These are phyloP conservation scores for Fusarium sulawesiense DNA, from an alignment of 2,329 filamentous ascomycete genomes.

Conservation along the genomic window DNA sequence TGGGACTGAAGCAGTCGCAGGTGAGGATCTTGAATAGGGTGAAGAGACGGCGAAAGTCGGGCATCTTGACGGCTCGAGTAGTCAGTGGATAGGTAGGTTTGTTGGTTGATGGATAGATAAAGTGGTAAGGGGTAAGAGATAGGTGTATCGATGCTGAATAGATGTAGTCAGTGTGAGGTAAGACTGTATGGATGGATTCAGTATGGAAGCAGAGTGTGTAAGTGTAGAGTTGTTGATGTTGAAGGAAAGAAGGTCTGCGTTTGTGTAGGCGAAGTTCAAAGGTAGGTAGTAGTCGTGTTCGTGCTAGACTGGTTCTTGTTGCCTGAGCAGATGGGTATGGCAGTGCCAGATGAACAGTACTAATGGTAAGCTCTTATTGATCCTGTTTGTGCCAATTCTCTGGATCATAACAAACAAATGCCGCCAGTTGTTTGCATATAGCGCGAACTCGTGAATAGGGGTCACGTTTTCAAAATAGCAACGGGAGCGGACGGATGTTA, in stretches of 20 bases:
- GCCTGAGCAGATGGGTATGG: background rate
- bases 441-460: accelerated
- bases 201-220: background rate
- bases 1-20: conserved; percentile 4
- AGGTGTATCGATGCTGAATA: background rate
- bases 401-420: background rate
- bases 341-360: background rate
- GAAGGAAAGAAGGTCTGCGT: background rate
- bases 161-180: background rate
- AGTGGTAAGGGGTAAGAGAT: background rate
- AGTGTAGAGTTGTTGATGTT: background rate
- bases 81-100: too few relatives aligned
- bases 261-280: background rate
- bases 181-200: background rate
- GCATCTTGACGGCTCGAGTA: conserved; percentile 8
- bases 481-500: background rate
- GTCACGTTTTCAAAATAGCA: background rate
- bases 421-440: background rate
- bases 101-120: too few relatives aligned
- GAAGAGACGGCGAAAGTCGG: conserved; percentile 34
- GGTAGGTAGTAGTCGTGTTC: background rate
- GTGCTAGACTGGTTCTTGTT: background rate
- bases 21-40: conserved; percentile 7
- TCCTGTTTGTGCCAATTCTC: background rate
- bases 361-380: background rate